Base-by-base conservation (phyloP, 75 land plant species). In the Chamaecyparis obtusa region DNA sequence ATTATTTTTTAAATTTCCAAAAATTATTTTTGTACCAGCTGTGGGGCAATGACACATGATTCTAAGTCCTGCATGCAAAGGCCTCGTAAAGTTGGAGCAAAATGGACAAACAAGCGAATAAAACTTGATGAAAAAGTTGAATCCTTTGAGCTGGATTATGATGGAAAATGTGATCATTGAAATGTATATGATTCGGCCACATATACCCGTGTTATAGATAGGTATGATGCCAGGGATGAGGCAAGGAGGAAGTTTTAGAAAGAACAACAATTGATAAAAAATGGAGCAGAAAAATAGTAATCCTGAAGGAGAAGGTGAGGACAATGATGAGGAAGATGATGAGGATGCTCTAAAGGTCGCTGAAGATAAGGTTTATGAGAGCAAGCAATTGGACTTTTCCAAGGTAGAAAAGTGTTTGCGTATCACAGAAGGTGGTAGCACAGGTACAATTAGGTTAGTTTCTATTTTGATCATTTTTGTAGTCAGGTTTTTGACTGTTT, bases 401-500 rank as follows among this genome's bases (percentile, higher is more conserved):
- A 97, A 96, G 90, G 99, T 95, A 37, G 96, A 97, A 89, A 97
- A 95, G 86, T 94, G 97, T 92, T 96, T 97, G 41, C 97, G 95
- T 41, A 95, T 96, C 1, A 97, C 97, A 17, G 97, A 96, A 77
- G 99, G 97, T 91, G 99, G 97, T 11, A 97, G 99, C 87, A 97
- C 99, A 30, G 96, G 99, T 83, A 97, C 96, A 86, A 97, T 97
- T n/a, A n/a, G n/a, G n/a, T n/a, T n/a, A n/a, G n/a, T n/a, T n/a
- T n/a, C n/a, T n/a, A n/a, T n/a, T n/a, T n/a, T n/a, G n/a, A n/a
- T n/a, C n/a, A n/a, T n/a, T n/a, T n/a, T n/a, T n/a, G n/a, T n/a
- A n/a, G n/a, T n/a, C n/a, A n/a, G n/a, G n/a, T n/a, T n/a, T n/a
- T n/a, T n/a, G n/a, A n/a, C n/a, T n/a, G n/a, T n/a, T n/a, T n/a